These are phyloP conservation scores for Cladosporium sp. DNA, from an alignment of 2,329 filamentous ascomycete species.

Conservation along the genomic window DNA sequence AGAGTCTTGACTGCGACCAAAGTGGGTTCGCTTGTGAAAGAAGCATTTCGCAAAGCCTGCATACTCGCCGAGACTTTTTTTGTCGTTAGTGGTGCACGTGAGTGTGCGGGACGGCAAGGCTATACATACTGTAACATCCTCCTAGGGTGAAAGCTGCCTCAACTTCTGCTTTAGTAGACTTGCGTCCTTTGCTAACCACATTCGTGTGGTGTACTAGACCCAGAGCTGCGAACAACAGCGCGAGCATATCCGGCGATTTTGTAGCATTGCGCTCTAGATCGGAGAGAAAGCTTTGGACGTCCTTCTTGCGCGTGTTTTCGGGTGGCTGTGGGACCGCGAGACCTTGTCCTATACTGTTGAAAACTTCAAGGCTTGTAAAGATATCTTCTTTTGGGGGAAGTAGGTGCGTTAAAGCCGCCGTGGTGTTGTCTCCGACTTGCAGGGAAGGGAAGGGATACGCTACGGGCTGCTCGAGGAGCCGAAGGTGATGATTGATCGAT, in stretches of 20 bases:
- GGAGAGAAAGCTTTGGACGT: constrained; percentile 43
- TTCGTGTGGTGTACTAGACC: constrained; percentile 44
- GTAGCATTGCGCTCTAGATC: constrained; percentile 39
- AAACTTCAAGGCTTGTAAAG: constrained; percentile 36
- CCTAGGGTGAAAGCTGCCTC: constrained; percentile 32
- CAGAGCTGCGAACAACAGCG: constrained; percentile 44
- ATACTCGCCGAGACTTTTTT: constrained; percentile 45
- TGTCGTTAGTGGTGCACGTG: background rate
- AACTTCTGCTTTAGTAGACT: constrained; percentile 27
- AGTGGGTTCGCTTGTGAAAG: constrained; percentile 45
- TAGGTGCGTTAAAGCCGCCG: constrained; percentile 24
- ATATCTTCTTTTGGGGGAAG: constrained; percentile 36
- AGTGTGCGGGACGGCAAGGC: background rate
- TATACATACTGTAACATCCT: constrained; percentile 42
- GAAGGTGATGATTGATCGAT: background rate
- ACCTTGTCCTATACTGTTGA: constrained; percentile 18
- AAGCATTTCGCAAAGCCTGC: constrained; percentile 47
- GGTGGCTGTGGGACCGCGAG: constrained; percentile 42
- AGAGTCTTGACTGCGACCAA: constrained; percentile 42
- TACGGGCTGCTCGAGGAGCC: background rate
- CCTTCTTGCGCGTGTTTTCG: constrained; percentile 36
- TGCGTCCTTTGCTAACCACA: constrained; percentile 36
- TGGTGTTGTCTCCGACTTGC: constrained; percentile 27
- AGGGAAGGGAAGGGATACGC: constrained; percentile 42
- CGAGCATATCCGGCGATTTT: constrained; percentile 44